Percentiles rank a stretch among this genome's conserved stretches.
These are phyloP conservation scores for Hanseniaspora sp. DNA, from an alignment of 1,139 yeast species.

Conservation along the genomic window DNA sequence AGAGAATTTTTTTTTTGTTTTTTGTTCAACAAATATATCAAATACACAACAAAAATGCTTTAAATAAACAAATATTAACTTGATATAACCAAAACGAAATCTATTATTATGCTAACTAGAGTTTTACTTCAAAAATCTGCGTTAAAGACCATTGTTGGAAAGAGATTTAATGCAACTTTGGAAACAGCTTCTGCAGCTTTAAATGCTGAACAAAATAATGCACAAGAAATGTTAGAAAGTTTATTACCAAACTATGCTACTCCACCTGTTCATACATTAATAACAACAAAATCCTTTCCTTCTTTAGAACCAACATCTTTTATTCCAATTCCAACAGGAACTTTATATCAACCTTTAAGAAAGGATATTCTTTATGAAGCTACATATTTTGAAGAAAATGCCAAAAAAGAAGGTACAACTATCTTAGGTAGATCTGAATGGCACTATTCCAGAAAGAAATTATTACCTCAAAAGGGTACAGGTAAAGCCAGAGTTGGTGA, in stretches of 20 bases:
- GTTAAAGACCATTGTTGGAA: neutral
- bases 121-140: neutral
- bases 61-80: neutral
- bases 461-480: constrained; percentile 82
- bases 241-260: constrained; percentile 24
- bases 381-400: constrained; percentile 83
- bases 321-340: constrained; percentile 60
- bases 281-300: constrained; percentile 78
- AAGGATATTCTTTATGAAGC: constrained; percentile 92
- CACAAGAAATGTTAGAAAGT: neutral
- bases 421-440: constrained; percentile 79
- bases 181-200: neutral
- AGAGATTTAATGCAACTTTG: constrained; percentile 8
- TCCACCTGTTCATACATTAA: constrained; percentile 68
- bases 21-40: neutral
- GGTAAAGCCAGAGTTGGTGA: constrained; percentile 96
- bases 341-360: constrained; percentile 66
- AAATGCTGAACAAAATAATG: neutral
- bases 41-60: too few relatives aligned
- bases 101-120: neutral
- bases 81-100: neutral
- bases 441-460: constrained; percentile 73
- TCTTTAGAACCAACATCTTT: constrained; percentile 72
- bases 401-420: constrained; percentile 77
- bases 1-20: too few relatives aligned